These are phyloP conservation scores for Rhizophagus sp. DNA, from an alignment of 192 early-diverging fungal species.

Conservation along the genomic window DNA sequence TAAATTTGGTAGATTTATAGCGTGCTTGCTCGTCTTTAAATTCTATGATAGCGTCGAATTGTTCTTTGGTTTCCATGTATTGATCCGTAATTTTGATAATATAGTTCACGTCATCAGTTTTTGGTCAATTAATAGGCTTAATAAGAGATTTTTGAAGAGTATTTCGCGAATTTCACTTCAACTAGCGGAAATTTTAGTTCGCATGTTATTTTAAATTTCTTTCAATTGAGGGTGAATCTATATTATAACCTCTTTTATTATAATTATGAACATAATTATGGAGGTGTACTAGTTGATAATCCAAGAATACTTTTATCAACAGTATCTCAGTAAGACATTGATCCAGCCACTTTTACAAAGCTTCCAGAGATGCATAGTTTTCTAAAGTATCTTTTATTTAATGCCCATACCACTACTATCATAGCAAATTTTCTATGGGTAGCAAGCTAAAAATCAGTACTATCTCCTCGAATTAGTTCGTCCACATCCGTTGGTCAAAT, in stretches of 20 bases:
- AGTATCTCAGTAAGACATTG: conserved; percentile 80
- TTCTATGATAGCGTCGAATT: conserved; percentile 83
- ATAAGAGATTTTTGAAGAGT: conserved; percentile 62
- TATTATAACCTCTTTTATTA: not conserved
- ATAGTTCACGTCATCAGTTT: conserved; percentile 37
- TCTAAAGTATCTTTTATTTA: no score
- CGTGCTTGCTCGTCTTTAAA: conserved; percentile 35
- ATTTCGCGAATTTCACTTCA: no score
- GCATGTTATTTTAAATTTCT: conserved; percentile 88
- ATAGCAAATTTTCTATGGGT: no score
- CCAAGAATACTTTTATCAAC: conserved; percentile 79
- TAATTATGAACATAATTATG: conserved; percentile 55
- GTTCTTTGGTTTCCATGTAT: no score
- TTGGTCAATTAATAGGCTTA: conserved; percentile 52
- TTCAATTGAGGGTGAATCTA: conserved; percentile 57
- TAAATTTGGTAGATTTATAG: conserved; percentile 51
- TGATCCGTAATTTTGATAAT: no score
- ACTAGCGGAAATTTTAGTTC: conserved; percentile 76
- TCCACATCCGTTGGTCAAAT: no score
- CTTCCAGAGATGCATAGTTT: no score
- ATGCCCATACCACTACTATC: no score
- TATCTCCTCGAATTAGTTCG: no score
- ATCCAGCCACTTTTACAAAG: conserved; percentile 75
- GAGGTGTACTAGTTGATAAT: conserved; percentile 44
- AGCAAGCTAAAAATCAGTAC: no score